Evolutionary conservation across 2,329 filamentous ascomycete species (phyloP).

Genomic region (Pleurostoma richardsiae): DNA sequence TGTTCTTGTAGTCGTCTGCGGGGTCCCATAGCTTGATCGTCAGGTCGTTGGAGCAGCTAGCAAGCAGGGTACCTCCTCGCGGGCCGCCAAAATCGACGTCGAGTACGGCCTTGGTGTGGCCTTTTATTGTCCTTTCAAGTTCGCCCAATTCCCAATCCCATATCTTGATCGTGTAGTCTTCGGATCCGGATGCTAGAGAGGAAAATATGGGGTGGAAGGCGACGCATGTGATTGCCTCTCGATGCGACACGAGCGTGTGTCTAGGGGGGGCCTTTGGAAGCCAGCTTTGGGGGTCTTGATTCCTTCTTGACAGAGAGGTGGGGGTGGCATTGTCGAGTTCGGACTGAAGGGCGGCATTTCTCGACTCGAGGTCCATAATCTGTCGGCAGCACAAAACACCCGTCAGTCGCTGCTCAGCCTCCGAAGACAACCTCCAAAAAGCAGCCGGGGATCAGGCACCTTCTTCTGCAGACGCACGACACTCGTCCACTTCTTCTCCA

Average conservation of each 20-base stretch:
- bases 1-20: constrained; percentile 89
- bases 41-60: constrained; percentile 79
- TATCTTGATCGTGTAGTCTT: constrained; percentile 92
- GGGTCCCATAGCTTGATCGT: constrained; percentile 97
- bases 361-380: constrained; percentile 91
- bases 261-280: constrained; percentile 77
- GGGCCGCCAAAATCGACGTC: constrained; percentile 90
- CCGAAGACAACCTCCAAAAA: too few species aligned
- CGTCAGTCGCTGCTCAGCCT: not conserved
- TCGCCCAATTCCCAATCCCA: constrained; percentile 97
- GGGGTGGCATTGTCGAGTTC: constrained; percentile 83
- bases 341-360: constrained; percentile 66
- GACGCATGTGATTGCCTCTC: constrained; percentile 75
- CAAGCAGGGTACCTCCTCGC: constrained; percentile 70
- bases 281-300: constrained; percentile 82
- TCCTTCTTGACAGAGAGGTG: constrained; percentile 68
- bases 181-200: constrained; percentile 82
- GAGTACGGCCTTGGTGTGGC: constrained; percentile 82
- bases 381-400: constrained; percentile 25
- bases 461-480: constrained; percentile 94
- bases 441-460: constrained; percentile 39
- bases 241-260: constrained; percentile 79
- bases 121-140: constrained; percentile 84
- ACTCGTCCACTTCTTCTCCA: constrained; percentile 99
- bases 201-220: constrained; percentile 93